phyloP scores from a whole-genome alignment of 495 filamentous ascomycete species.

The Tuber aestivum region DNA sequence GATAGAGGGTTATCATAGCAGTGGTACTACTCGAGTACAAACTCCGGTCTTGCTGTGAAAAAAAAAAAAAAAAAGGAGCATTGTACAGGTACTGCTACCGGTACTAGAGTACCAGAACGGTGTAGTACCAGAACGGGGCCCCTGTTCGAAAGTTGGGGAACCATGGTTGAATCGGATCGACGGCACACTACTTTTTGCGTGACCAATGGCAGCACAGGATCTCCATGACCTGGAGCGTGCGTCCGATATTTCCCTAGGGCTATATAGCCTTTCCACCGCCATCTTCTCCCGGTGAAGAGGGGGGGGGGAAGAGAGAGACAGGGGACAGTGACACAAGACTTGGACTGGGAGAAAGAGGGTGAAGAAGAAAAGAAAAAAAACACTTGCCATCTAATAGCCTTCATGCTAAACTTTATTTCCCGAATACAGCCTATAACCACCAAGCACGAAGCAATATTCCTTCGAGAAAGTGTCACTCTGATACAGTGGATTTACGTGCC shows the following conservation, averaged over 20 bases:
- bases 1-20: background rate
- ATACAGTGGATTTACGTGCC: background rate
- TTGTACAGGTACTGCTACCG: too few relatives aligned
- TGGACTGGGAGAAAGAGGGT: too few relatives aligned
- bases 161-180: slow-evolving; percentile 11
- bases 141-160: background rate
- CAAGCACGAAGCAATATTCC: background rate
- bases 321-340: background rate
- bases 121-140: background rate
- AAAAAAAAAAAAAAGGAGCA: too few relatives aligned
- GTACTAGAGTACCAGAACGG: too few relatives aligned
- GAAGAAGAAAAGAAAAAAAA: too few relatives aligned
- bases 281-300: background rate
- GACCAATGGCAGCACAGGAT: slow-evolving; percentile 10
- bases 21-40: too few relatives aligned
- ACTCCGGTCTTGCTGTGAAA: too few relatives aligned
- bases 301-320: background rate
- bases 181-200: background rate
- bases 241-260: slow-evolving; percentile 20
- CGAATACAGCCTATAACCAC: background rate
- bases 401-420: background rate
- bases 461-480: background rate
- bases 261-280: slow-evolving; percentile 19
- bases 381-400: background rate
- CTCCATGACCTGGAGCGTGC: slow-evolving; percentile 11